Evolutionary conservation across 305 asterid genomes (phyloP), one percentile per base, ranked within the genome.

Genomic region (Andrographis paniculata): DNA sequence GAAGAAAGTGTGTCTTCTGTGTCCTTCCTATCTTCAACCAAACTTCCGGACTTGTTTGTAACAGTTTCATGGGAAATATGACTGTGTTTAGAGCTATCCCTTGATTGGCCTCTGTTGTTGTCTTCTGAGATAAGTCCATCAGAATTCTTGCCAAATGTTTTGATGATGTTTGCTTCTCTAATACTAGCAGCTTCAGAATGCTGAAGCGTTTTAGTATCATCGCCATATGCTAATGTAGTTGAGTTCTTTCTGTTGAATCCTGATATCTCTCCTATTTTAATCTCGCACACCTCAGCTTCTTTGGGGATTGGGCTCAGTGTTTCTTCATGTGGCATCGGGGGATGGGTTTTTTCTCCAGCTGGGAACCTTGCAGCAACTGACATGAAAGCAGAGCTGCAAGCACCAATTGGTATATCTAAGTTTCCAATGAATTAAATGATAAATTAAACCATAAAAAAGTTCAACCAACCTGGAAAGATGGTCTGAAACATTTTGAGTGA

Each of bases 401-500:
- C 51, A 43, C 37, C 23, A 48, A 54, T 22, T 35, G 20, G 54
- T 45, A 66, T 17, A 14, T 28, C 44, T 27, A 37, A 30, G 35
- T 38, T 40, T 21, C 39, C 28, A 42, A 10, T 24, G 41, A 42
- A 31, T 53, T 24, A 49, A 19, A 62, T 39, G 58, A 45, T 66
- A 52, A 49, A 33, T 38, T 59, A 49, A 16, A 47, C 40, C 55
- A 51, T 50, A 19, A 56, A 37, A 31, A 53, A 19, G 49, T 48
- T 52, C 49, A 56, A 60, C 81, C 59, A 52, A 80, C 98, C 98
- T 89, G 50, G 98, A 89, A 45, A 89, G 95, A 68, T 86, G 96
- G 72, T 91, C 96, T 6, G 96, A 86, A 30, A 89, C 98, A 69
- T 89, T 89, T 70, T 89, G 98, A 51, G 98, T 89, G 50, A 89